Percentiles rank a stretch among this genome's conserved stretches.
Evolutionary conservation across 139 green algal genomes (phyloP).

Genomic region (Closterium sp.): DNA sequence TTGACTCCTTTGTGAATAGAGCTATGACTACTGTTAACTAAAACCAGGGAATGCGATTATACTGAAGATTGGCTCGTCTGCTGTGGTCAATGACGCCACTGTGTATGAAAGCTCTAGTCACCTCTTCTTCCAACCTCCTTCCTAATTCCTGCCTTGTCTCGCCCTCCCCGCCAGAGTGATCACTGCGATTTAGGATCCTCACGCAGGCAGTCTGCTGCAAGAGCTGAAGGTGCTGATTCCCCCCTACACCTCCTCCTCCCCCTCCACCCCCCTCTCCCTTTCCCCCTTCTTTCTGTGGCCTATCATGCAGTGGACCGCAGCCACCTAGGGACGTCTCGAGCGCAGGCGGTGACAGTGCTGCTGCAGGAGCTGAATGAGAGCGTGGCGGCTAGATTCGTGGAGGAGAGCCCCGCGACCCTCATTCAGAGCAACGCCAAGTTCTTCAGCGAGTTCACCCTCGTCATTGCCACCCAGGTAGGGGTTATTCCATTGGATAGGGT

Average conservation of each 20-base stretch:
- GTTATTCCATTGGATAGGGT: not conserved
- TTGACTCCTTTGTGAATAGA: too few species aligned
- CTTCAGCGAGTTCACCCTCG: constrained; percentile 80
- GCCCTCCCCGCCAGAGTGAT: too few species aligned
- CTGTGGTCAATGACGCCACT: too few species aligned
- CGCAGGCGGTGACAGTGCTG: constrained; percentile 69
- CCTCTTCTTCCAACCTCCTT: too few species aligned
- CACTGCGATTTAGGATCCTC: too few species aligned
- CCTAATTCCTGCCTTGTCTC: too few species aligned
- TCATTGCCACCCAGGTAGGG: constrained; percentile 86
- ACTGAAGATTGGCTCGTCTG: too few species aligned
- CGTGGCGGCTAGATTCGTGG: constrained; percentile 78
- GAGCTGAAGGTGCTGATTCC: not conserved
- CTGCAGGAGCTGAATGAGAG: constrained; percentile 90
- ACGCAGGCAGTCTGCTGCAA: not conserved
- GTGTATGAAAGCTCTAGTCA: too few species aligned
- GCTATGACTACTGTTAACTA: too few species aligned
- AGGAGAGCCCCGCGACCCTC: constrained; percentile 72
- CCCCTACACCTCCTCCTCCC: not conserved
- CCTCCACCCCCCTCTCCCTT: not conserved
- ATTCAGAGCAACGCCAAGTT: constrained; percentile 76
- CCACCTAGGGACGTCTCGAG: constrained; percentile 65
- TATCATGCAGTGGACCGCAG: constrained; percentile 19
- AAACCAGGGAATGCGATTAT: too few species aligned
- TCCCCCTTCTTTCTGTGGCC: not conserved